A percentile compares a stretch with the other conserved stretches of the same genome.
phyloP scores from a whole-genome alignment of 768 basidiomycete species.

The Mrakia blollopis region DNA sequence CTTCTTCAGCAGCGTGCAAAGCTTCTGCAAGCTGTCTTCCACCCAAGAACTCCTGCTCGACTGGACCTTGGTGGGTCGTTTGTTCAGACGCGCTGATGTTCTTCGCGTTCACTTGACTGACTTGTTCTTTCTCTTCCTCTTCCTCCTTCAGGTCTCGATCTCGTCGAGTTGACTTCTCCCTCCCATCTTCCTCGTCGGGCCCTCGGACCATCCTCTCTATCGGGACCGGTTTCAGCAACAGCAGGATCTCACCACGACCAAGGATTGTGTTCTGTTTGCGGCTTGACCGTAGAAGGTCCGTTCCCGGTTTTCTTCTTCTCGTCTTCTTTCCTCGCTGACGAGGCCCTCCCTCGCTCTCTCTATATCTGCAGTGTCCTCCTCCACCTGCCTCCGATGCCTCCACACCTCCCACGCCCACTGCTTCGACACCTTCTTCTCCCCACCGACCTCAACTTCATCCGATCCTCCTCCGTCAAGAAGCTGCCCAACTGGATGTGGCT shows the following conservation, averaged over 20 bases:
- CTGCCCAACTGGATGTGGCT: conserved; percentile 25
- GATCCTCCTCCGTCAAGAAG: neutral
- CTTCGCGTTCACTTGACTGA: neutral
- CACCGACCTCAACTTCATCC: neutral
- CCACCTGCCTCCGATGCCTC: neutral
- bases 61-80: neutral
- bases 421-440: neutral
- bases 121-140: neutral
- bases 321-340: neutral
- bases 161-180: neutral
- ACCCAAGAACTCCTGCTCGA: conserved; percentile 12
- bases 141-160: neutral
- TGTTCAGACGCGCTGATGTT: neutral
- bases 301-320: neutral
- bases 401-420: conserved; percentile 7
- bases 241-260: neutral
- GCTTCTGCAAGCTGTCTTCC: conserved; percentile 55
- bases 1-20: conserved; percentile 66
- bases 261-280: neutral
- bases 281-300: neutral
- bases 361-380: neutral
- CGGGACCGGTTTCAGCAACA: neutral
- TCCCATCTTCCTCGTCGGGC: neutral
- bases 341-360: neutral
- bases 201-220: neutral